phyloP scores from a whole-genome alignment of 2,329 filamentous ascomycete genomes.

The Beauveria australis region DNA sequence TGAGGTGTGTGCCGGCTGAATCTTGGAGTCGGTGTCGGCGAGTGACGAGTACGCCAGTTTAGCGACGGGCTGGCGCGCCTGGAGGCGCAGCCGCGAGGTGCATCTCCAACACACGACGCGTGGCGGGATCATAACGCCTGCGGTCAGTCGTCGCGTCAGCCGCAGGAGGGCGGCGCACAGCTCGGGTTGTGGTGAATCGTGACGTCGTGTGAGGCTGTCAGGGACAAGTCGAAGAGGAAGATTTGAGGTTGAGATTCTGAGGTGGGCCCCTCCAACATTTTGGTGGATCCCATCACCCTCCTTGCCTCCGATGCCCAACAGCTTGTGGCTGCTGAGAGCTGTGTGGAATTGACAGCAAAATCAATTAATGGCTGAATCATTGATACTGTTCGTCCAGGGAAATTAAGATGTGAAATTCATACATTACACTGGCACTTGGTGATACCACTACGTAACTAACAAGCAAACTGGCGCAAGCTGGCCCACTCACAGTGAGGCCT shows the following conservation, averaged over 20 bases:
- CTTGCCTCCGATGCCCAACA: no score
- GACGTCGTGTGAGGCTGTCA: neutral
- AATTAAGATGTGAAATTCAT: neutral
- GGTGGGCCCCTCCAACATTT: neutral
- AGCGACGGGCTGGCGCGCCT: constrained; percentile 7
- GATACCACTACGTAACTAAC: neutral
- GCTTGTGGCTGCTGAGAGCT: neutral
- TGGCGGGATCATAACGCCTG: constrained; percentile 26
- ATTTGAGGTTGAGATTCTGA: constrained; percentile 1
- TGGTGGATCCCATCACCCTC: neutral
- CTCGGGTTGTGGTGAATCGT: neutral
- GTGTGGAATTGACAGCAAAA: neutral
- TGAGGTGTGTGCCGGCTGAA: neutral
- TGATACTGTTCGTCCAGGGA: no score
- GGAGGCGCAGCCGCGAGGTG: constrained; percentile 20
- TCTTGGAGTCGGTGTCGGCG: neutral
- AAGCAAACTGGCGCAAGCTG: neutral
- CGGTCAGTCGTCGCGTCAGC: neutral
- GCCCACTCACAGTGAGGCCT: constrained; percentile 8
- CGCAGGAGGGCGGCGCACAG: neutral
- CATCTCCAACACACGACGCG: constrained; percentile 28
- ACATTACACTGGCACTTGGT: neutral
- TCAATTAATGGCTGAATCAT: neutral
- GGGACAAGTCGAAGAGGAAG: neutral
- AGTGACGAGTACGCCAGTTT: constrained; percentile 5